Evolutionary conservation across 176 grass and related monocot species (phyloP), one percentile per base, ranked within the genome.

Genomic region (Zea luxurians): DNA sequence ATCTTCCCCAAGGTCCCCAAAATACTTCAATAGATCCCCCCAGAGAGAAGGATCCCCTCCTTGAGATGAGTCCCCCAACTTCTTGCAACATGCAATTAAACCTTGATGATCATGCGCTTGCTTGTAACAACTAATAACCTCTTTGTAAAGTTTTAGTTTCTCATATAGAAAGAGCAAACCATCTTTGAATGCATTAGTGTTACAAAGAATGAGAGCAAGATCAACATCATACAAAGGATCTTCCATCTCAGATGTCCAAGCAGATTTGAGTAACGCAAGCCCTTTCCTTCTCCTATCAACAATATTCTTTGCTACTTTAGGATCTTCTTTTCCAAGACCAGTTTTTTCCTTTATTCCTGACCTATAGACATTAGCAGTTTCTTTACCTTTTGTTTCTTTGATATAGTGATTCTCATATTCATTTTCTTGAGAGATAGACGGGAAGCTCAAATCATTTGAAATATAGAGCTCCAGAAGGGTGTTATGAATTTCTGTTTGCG

Each of bases 41-140:
- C 96, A 99, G 5, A 95, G 78, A 87, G 92, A 85, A 54, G 92
- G 90, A 81, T 99, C 92, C 8, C 92, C 96, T 4, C 90, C 90
- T 84, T 90, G 89, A 61, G 92, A 89, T 6, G 92, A 99, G 68
- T 99, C 88, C 44, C 92, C 91, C 76, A 99, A 84, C 82, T 92
- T 99, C 70, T 92, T 95, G 78, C 92, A 99, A 78, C 88, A 95
- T 75, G 92, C 80, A 89, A 99, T 99, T 87, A 99, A 83, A 76
- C 92, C 96, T 83, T 89, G 78, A 86, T 99, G 96, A 80, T 99
- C 96, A 10, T 95, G 92, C 21, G 83, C 78, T 85, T 99, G 96
- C 92, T 95, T 92, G 83, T 99, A 99, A 78, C 92, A 95, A 82
- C 88, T 80, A 63, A 99, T 99, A 78, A 99, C 96, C 84, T 95